These are phyloP conservation scores for Clonostachys rhizophaga DNA, from an alignment of 2,329 filamentous ascomycete genomes.

Conservation along the genomic window DNA sequence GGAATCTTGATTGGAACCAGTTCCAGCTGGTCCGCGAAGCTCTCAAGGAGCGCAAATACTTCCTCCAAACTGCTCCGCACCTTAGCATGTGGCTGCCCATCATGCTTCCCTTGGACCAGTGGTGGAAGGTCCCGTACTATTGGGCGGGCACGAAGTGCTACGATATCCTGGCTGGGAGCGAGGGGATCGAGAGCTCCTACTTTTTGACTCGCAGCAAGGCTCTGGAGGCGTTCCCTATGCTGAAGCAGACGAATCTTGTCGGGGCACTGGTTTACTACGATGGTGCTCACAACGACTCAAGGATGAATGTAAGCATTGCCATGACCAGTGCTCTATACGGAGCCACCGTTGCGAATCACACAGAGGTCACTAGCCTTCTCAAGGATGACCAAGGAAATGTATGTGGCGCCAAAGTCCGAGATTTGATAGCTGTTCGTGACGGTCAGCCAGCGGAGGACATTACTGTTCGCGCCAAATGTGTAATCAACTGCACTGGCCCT, in stretches of 20 bases:
- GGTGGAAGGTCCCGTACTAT: conserved; percentile 76
- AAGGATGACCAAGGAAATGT: conserved; percentile 71
- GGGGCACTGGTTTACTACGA: conserved; percentile 89
- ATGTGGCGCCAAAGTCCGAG: conserved; percentile 69
- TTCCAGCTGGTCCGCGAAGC: conserved; percentile 69
- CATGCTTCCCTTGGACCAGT: conserved; percentile 70
- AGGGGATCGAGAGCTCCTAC: conserved; percentile 86
- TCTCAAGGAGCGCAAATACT: conserved; percentile 70
- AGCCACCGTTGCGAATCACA: conserved; percentile 75
- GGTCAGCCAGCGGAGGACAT: conserved; percentile 57
- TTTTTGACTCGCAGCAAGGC: conserved; percentile 84
- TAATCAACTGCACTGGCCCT: conserved; percentile 86
- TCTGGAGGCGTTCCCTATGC: conserved; percentile 82
- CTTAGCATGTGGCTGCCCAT: conserved; percentile 70
- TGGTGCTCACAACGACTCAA: conserved; percentile 86
- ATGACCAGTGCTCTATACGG: conserved; percentile 89
- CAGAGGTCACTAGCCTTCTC: conserved; percentile 72
- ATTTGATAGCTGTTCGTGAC: conserved; percentile 62
- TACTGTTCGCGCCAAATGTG: conserved; percentile 69
- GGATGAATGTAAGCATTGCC: conserved; percentile 86
- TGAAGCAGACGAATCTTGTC: conserved; percentile 73
- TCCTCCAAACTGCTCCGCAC: conserved; percentile 70
- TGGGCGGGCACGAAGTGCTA: conserved; percentile 79
- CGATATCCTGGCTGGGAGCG: conserved; percentile 78
- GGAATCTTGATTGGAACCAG: conserved; percentile 71